A percentile compares a stretch with the other conserved stretches of the same genome.
Conservation (phyloP, 768 basidiomycete genomes). For the Russula emetica region DNA sequence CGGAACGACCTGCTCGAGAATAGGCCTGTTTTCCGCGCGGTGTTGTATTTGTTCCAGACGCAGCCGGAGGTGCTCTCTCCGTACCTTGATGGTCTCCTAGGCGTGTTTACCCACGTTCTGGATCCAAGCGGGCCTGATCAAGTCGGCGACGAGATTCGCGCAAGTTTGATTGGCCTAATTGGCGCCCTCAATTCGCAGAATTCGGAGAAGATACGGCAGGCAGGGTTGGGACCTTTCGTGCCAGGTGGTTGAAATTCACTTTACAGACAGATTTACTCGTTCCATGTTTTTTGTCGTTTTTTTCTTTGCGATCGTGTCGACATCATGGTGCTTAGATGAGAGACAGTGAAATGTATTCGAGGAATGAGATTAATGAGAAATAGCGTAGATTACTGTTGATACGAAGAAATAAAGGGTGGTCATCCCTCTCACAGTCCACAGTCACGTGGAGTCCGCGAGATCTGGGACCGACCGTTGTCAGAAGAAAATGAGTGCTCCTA, state of each 20-base stretch:
- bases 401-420: background rate
- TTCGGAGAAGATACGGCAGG: conserved; percentile 74
- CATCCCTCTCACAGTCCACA: too few species aligned
- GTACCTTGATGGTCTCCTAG: conserved; percentile 73
- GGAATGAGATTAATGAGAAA: background rate
- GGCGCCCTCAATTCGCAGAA: conserved; percentile 66
- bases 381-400: background rate
- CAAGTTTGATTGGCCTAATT: conserved; percentile 71
- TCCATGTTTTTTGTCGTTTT: background rate
- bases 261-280: conserved; percentile 6
- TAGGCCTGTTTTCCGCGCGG: conserved; percentile 77
- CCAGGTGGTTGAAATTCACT: conserved; percentile 37
- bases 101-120: conserved; percentile 76
- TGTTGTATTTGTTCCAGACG: conserved; percentile 84
- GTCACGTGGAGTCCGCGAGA: too few species aligned
- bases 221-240: conserved; percentile 60
- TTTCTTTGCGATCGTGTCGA: background rate
- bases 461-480: too few species aligned
- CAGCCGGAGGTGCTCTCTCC: conserved; percentile 65
- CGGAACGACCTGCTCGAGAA: conserved; percentile 89
- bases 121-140: conserved; percentile 72
- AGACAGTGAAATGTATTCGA: conserved; percentile 3
- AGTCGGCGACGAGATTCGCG: conserved; percentile 73
- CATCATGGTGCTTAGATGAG: conserved; percentile 11
- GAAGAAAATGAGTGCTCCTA: too few species aligned